phyloP scores from a whole-genome alignment of 2,329 filamentous ascomycete genomes.

The Diaporthe sp. region DNA sequence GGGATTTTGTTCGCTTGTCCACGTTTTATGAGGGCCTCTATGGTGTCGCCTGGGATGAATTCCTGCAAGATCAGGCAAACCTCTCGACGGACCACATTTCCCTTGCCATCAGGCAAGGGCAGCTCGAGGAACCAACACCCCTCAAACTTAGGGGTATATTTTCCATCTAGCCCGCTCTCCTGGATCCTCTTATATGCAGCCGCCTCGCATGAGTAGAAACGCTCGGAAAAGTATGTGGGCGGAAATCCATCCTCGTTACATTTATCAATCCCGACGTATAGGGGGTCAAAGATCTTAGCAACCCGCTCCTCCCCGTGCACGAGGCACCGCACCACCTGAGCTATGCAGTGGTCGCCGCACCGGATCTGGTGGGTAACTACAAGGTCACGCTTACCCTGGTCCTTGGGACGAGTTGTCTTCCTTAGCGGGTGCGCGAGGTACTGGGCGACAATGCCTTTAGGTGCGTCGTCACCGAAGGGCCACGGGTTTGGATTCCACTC shows the following conservation, averaged over 20 bases:
- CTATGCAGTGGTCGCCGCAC: background rate
- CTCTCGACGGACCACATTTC: background rate
- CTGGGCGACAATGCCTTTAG: background rate
- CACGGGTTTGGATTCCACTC: constrained; percentile 11
- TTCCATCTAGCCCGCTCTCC: background rate
- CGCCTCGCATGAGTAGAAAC: constrained; percentile 8
- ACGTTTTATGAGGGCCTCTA: background rate
- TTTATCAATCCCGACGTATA: background rate
- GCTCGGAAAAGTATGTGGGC: constrained; percentile 14
- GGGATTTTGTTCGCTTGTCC: background rate
- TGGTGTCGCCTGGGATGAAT: background rate
- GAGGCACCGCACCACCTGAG: constrained; percentile 1
- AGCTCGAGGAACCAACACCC: background rate
- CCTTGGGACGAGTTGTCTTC: background rate
- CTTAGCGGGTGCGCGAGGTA: constrained; percentile 5
- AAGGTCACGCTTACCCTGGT: background rate
- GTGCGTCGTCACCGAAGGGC: background rate
- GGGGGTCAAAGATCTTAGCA: constrained; percentile 15
- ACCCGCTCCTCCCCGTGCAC: background rate
- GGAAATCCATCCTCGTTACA: background rate
- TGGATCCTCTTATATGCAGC: constrained; percentile 1
- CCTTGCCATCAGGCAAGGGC: background rate
- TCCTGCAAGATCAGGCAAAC: constrained; percentile 1
- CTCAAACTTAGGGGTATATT: background rate
- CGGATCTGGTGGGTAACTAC: constrained; percentile 5